These are phyloP conservation scores for Seiridium cupressi DNA, from an alignment of 2,329 filamentous ascomycete genomes.

Conservation along the genomic window DNA sequence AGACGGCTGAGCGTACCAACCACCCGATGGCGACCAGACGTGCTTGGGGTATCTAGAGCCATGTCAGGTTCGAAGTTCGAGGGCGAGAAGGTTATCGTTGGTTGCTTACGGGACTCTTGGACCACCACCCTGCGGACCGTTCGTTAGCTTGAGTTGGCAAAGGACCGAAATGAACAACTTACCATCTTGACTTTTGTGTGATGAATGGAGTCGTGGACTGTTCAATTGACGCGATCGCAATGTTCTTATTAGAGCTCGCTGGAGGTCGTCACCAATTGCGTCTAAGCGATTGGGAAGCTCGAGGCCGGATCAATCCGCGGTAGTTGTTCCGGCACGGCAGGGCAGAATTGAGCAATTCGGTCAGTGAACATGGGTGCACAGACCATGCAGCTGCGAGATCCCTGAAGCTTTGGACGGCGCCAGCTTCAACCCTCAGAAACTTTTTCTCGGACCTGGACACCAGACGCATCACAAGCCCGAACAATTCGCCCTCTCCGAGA, in stretches of 20 bases:
- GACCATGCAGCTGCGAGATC: conserved; percentile 1
- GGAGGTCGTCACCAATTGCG: conserved; percentile 6
- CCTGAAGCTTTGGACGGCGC: background rate
- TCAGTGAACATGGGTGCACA: background rate
- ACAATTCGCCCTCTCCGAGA: conserved; percentile 1
- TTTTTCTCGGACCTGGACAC: conserved; percentile 6
- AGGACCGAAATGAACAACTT: conserved; percentile 19
- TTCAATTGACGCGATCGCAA: background rate
- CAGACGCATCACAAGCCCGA: conserved; percentile 1
- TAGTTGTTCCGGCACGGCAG: conserved; percentile 4
- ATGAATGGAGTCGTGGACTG: conserved; percentile 19
- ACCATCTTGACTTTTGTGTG: conserved; percentile 53
- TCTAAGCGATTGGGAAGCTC: background rate
- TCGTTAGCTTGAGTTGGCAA: conserved; percentile 28
- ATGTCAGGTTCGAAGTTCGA: conserved; percentile 14
- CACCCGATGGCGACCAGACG: conserved; percentile 97
- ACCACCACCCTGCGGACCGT: conserved; percentile 68
- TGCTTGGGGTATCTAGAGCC: conserved; percentile 87
- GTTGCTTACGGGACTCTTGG: conserved; percentile 56
- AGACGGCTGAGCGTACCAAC: conserved; percentile 91
- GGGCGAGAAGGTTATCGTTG: background rate
- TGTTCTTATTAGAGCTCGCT: conserved; percentile 6
- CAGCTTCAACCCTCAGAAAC: conserved; percentile 7
- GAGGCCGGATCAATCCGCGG: background rate
- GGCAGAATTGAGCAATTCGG: background rate